Percentiles rank a stretch among this genome's conserved stretches.
These are phyloP conservation scores for Salvia hispanica DNA, from an alignment of 257 asterid genomes.

Conservation along the genomic window DNA sequence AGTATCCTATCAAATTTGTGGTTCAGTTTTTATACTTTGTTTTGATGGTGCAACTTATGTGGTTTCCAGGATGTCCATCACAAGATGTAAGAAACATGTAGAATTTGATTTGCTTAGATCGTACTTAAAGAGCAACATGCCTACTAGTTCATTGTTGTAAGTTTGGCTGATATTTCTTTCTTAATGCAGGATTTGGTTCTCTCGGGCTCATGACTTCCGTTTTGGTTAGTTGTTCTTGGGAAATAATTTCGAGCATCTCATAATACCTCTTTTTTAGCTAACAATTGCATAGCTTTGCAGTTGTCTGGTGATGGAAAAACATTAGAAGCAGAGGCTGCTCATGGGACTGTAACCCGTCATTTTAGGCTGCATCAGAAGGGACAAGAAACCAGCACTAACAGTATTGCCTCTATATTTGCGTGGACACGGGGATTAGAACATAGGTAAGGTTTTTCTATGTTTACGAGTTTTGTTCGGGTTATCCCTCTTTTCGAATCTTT, in stretches of 20 bases:
- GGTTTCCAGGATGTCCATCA: neutral
- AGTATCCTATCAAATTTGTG: neutral
- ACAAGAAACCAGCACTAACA: slow-evolving; percentile 92
- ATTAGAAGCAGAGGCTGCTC: slow-evolving; percentile 96
- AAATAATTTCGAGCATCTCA: neutral
- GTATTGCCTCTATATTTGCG: slow-evolving; percentile 94
- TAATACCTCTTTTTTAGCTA: slow-evolving; percentile 5
- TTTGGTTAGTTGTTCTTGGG: slow-evolving; percentile 53
- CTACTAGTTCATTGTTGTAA: slow-evolving; percentile 9
- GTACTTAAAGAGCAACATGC: neutral
- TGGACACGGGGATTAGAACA: slow-evolving; percentile 92
- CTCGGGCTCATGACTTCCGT: slow-evolving; percentile 93
- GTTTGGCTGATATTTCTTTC: slow-evolving; percentile 19
- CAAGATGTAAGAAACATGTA: neutral
- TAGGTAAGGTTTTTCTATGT: slow-evolving; percentile 47
- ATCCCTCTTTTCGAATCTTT: neutral
- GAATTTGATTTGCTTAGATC: slow-evolving; percentile 1
- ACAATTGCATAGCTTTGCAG: slow-evolving; percentile 43
- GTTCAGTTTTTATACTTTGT: neutral
- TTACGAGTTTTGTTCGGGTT: neutral
- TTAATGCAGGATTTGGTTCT: slow-evolving; percentile 81
- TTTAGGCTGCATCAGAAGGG: slow-evolving; percentile 87
- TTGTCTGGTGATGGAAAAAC: slow-evolving; percentile 94
- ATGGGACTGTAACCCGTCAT: slow-evolving; percentile 95
- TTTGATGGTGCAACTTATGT: neutral